These are phyloP conservation scores for Penicillium samsonianum DNA, from an alignment of 495 filamentous ascomycete genomes.

Conservation along the genomic window DNA sequence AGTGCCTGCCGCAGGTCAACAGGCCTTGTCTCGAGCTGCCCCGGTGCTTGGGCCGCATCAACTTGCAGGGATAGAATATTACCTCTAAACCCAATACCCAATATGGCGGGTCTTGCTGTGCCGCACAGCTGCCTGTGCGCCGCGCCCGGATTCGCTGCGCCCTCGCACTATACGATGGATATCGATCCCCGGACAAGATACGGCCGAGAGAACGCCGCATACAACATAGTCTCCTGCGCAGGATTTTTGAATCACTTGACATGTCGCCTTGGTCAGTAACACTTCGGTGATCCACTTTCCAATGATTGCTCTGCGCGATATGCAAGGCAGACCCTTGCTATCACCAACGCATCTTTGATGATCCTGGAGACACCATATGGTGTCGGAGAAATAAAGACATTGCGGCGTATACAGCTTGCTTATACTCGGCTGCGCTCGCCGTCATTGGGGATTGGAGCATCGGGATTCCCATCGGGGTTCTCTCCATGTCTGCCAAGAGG, in stretches of 20 bases:
- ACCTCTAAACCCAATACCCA: conserved; percentile 26
- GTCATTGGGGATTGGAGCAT: conserved; percentile 3
- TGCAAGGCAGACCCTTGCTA: conserved; percentile 21
- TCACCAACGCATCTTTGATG: conserved; percentile 22
- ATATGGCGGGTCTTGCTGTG: conserved; percentile 19
- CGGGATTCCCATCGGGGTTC: background rate
- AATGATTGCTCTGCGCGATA: conserved; percentile 17
- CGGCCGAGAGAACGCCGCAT: conserved; percentile 21
- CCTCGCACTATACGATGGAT: conserved; percentile 15
- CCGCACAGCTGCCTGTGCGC: conserved; percentile 17
- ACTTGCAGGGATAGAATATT: conserved; percentile 16
- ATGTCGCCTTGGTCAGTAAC: conserved; percentile 5
- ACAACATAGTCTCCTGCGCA: conserved; percentile 25
- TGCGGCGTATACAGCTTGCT: conserved; percentile 8
- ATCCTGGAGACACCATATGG: background rate
- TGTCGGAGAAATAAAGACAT: background rate
- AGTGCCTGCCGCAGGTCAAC: conserved; percentile 6
- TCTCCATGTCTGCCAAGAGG: background rate
- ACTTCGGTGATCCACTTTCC: conserved; percentile 1
- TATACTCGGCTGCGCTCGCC: conserved; percentile 1
- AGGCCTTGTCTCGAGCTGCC: background rate
- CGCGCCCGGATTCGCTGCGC: conserved; percentile 22
- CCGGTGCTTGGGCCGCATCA: conserved; percentile 12
- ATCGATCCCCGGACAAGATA: conserved; percentile 13
- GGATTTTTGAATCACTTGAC: conserved; percentile 8